Evolutionary conservation across 2,329 filamentous ascomycete genomes (phyloP).

Genomic region (Trichoderma afroharzianum): DNA sequence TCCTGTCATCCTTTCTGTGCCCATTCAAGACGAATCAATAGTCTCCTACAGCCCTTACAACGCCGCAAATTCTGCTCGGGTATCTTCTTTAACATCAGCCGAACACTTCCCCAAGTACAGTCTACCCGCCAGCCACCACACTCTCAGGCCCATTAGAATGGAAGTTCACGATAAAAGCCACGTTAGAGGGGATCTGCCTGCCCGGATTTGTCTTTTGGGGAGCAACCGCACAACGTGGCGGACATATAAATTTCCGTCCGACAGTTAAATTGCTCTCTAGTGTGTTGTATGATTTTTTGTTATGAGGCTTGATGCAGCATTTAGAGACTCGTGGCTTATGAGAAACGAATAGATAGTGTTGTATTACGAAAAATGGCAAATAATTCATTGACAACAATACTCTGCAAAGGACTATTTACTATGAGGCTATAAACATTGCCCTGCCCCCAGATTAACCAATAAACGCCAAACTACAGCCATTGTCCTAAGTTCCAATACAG

Average conservation of each 20-base stretch:
- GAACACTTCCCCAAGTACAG: conserved; percentile 23
- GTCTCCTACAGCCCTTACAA: conserved; percentile 38
- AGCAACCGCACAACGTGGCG: conserved; percentile 45
- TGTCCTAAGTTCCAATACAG: not conserved
- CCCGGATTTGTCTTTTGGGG: conserved; percentile 49
- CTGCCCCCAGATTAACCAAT: not conserved
- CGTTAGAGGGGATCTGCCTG: conserved; percentile 45
- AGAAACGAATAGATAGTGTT: not conserved
- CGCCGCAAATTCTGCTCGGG: conserved; percentile 18
- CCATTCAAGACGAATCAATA: conserved; percentile 32
- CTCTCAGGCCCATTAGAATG: conserved; percentile 44
- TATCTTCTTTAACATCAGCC: conserved; percentile 2
- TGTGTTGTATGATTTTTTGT: not conserved
- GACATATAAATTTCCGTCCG: conserved; percentile 40
- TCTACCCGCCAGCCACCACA: conserved; percentile 27
- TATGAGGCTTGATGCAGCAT: not conserved
- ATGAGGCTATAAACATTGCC: not conserved
- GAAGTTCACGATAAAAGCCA: conserved; percentile 46
- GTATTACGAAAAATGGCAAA: not conserved
- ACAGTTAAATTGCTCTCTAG: not conserved
- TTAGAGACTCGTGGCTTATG: not conserved
- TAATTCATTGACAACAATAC: not conserved
- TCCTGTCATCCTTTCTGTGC: conserved; percentile 32
- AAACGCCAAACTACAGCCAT: not conserved
- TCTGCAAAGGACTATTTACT: not conserved